Percentiles rank a stretch among this genome's conserved stretches.
Evolutionary conservation across 805 yeast species (phyloP).

Genomic region (Candida ulmi): DNA sequence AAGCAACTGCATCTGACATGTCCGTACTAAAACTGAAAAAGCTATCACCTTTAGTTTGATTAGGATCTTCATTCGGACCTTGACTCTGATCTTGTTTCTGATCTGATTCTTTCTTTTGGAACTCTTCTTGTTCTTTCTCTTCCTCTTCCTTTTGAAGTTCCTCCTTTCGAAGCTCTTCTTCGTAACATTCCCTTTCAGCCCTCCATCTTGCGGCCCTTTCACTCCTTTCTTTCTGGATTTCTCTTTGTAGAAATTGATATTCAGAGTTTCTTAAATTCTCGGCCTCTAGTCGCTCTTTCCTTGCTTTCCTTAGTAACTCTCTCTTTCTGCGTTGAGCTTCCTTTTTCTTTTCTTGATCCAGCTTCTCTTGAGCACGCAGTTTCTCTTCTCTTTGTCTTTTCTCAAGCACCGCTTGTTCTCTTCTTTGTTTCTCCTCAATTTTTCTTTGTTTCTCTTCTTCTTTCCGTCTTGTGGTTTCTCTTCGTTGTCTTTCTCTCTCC

Average conservation of each 20-base stretch:
- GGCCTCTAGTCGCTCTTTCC: conserved; percentile 8
- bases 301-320: conserved; percentile 2
- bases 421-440: conserved; percentile 16
- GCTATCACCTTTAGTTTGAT: no score
- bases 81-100: no score
- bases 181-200: no score
- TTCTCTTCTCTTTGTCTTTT: conserved; percentile 11
- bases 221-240: no score
- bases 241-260: no score
- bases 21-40: neutral
- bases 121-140: no score
- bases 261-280: neutral
- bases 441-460: conserved; percentile 3
- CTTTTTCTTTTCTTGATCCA: conserved; percentile 6
- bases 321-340: conserved; percentile 8
- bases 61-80: no score
- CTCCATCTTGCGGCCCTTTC: no score
- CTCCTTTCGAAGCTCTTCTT: no score
- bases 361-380: conserved; percentile 1
- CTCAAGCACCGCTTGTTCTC: conserved; percentile 20
- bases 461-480: conserved; percentile 2
- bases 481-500: neutral
- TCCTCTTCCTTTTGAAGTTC: no score
- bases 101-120: no score
- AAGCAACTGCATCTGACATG: neutral